Base-by-base conservation (phyloP, 164 flowering plant species). In the Cinnamomum chago region DNA sequence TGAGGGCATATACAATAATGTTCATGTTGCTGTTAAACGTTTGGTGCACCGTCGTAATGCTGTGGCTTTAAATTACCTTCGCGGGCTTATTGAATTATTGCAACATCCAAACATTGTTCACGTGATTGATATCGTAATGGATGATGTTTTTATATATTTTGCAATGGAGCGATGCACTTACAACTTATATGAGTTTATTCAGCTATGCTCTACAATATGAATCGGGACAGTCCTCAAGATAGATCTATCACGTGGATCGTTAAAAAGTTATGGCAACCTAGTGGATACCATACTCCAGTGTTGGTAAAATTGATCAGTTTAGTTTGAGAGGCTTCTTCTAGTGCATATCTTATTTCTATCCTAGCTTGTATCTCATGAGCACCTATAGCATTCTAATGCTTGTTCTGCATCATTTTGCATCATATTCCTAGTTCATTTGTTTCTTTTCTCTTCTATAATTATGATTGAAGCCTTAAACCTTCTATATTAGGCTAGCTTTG, bases 21-120 rank as follows among this genome's bases (percentile, higher is more conserved):
- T 82, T 30, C 35, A 23, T 4, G 99, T 92, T 65, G 98, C 99
- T 79, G 93, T 95, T 55, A 95, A 95, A 80, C 97, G 99, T 73
- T 93, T 95, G 82, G 90, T 93, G 62, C 83, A 72, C 71, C 73
- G 91, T 47, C 95, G 92, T 77, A 90, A 90, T 79, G 92, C 90
- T 70, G 88, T 88, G 70, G 98, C 96, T 70, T 74, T 81, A 58
- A 90, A 93, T 85, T 98, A 95, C 81, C 87, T 95, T 77, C 88
- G 93, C 50, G 87, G 92, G 83, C 96, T 95, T 67, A 87, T 92
- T 79, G 93, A 89, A 47, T 95, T 98, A 73, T 96, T 92, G 6
- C 40, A 5, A 20, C 99, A 95, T 85, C 96, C 93, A 73, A 95
- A 93, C 79, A 89, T 93, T 75, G 96, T 95, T 76, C 81, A 98